phyloP scores from a whole-genome alignment of 2,329 filamentous ascomycete genomes.

The Catunica adiposa region DNA sequence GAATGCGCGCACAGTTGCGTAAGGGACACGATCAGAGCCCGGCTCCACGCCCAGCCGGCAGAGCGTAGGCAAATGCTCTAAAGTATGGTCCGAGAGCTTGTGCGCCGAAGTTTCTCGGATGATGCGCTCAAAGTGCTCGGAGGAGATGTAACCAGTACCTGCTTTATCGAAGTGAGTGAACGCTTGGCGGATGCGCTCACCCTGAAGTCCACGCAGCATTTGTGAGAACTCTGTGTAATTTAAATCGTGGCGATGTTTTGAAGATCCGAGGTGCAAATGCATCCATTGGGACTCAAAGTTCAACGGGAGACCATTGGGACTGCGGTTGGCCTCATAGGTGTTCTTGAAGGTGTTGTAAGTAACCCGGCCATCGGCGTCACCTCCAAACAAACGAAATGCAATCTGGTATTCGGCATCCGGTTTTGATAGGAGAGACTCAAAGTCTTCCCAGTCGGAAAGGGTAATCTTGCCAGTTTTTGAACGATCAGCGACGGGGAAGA shows the following conservation, averaged over 20 bases:
- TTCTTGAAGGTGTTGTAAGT: slow-evolving; percentile 79
- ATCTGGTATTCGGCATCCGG: slow-evolving; percentile 98
- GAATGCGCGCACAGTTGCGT: slow-evolving; percentile 93
- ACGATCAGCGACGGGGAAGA: slow-evolving; percentile 82
- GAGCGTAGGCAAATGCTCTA: slow-evolving; percentile 77
- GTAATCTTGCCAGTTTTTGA: slow-evolving; percentile 55
- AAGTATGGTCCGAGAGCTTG: slow-evolving; percentile 91
- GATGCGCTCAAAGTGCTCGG: slow-evolving; percentile 91
- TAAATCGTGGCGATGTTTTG: slow-evolving; percentile 74
- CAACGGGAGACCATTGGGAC: slow-evolving; percentile 71
- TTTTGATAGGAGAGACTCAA: slow-evolving; percentile 85
- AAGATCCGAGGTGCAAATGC: slow-evolving; percentile 77
- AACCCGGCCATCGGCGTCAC: slow-evolving; percentile 66
- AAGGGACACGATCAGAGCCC: slow-evolving; percentile 85
- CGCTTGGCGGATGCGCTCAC: slow-evolving; percentile 87
- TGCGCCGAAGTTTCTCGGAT: slow-evolving; percentile 83
- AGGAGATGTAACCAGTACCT: slow-evolving; percentile 85
- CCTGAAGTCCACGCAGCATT: slow-evolving; percentile 91
- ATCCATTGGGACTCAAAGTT: slow-evolving; percentile 98
- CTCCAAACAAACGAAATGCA: slow-evolving; percentile 89
- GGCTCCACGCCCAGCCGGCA: slow-evolving; percentile 47
- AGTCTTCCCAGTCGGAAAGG: slow-evolving; percentile 76
- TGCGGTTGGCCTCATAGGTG: slow-evolving; percentile 77
- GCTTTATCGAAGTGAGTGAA: slow-evolving; percentile 87
- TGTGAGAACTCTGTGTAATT: slow-evolving; percentile 95